Percentiles rank a stretch among this genome's conserved stretches.
Evolutionary conservation across 2,329 filamentous ascomycete genomes (phyloP).

Genomic region (Venturia effusa): DNA sequence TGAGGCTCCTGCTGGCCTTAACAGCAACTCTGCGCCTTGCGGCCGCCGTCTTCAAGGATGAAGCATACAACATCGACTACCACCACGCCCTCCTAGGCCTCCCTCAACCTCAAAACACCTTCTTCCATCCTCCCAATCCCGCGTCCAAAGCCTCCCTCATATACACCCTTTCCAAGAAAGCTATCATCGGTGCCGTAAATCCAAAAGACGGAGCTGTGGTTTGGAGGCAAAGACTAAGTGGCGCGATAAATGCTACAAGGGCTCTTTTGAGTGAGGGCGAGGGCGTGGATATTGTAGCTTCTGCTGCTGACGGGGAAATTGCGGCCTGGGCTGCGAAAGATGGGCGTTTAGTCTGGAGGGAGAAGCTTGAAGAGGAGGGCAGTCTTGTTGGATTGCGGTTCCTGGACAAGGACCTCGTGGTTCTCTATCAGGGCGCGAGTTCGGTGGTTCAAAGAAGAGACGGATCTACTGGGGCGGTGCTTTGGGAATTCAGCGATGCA

Average conservation of each 20-base stretch:
- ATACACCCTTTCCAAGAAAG: constrained; percentile 80
- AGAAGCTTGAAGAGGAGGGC: constrained; percentile 42
- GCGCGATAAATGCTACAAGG: constrained; percentile 20
- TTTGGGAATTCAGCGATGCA: constrained; percentile 67
- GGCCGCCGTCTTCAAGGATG: constrained; percentile 70
- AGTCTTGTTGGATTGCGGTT: constrained; percentile 63
- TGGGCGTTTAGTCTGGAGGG: constrained; percentile 69
- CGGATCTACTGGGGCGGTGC: constrained; percentile 57
- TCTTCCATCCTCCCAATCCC: constrained; percentile 81
- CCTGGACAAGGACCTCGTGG: constrained; percentile 66
- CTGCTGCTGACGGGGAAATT: constrained; percentile 59
- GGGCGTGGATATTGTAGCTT: constrained; percentile 66
- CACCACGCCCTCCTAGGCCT: constrained; percentile 82
- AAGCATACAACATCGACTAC: constrained; percentile 86
- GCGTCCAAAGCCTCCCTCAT: constrained; percentile 79
- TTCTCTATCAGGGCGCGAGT: constrained; percentile 48
- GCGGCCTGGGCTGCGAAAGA: constrained; percentile 75
- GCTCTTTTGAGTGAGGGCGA: constrained; percentile 60
- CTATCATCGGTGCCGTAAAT: constrained; percentile 77
- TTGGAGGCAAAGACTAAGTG: constrained; percentile 71
- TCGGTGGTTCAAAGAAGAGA: constrained; percentile 60
- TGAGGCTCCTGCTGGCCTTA: constrained; percentile 3
- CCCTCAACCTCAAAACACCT: constrained; percentile 72
- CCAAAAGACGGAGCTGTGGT: constrained; percentile 74
- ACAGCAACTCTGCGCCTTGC: background rate